Conservation (phyloP, 345 rosid genomes). For the Eucalyptus pauciflora region DNA sequence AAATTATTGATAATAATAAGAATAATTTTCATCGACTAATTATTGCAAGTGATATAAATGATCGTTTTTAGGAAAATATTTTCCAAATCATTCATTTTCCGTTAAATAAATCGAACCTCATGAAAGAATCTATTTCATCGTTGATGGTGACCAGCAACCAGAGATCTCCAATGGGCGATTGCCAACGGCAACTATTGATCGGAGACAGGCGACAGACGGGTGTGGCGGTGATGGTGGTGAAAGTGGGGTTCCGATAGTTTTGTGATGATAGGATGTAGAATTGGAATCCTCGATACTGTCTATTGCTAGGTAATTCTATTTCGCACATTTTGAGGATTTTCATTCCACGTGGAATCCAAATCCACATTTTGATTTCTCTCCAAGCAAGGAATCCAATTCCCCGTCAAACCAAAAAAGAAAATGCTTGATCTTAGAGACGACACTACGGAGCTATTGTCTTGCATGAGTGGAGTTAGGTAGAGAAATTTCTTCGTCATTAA, state of each 20-base stretch:
- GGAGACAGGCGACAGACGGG: background rate
- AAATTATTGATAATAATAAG: no score
- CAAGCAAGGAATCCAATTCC: background rate
- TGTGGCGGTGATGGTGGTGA: background rate
- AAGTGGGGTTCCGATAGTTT: background rate
- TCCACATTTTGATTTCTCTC: background rate
- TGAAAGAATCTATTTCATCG: background rate
- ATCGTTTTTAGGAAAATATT: rapidly evolving
- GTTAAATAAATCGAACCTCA: rapidly evolving
- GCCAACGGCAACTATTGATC: background rate
- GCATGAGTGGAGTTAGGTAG: background rate
- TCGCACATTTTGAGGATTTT: background rate
- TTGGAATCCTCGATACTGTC: background rate
- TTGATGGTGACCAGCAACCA: background rate
- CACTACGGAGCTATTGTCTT: background rate
- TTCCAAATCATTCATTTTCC: rapidly evolving
- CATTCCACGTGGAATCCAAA: background rate
- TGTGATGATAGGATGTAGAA: background rate
- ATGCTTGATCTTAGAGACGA: background rate
- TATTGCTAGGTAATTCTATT: background rate
- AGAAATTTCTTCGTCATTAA: background rate
- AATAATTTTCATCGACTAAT: background rate
- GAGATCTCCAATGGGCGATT: background rate
- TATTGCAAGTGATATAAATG: no score
- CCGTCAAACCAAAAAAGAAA: background rate